Conservation (phyloP, 192 early-diverging fungal genomes). For the Thamnidium elegans region DNA sequence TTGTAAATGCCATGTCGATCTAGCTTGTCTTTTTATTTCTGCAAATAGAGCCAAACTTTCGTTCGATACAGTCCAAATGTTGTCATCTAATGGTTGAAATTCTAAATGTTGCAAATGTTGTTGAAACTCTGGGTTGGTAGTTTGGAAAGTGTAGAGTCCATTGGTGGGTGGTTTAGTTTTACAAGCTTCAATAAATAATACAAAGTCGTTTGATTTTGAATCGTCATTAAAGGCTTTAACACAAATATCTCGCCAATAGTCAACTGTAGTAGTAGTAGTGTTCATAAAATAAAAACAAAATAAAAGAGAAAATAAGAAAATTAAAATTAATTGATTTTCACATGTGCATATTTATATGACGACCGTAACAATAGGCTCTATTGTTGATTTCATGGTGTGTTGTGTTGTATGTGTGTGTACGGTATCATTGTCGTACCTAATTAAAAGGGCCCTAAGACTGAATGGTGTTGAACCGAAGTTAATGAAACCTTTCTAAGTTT, state of each 20-base stretch:
- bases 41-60: neutral
- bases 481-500: too few species aligned
- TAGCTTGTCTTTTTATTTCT: neutral
- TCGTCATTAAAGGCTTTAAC: neutral
- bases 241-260: constrained; percentile 4
- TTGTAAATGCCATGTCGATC: constrained; percentile 17
- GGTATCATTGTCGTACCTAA: too few species aligned
- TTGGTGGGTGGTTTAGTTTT: neutral
- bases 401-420: too few species aligned
- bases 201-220: neutral
- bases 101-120: neutral
- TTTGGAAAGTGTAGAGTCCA: neutral
- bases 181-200: neutral
- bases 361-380: too few species aligned
- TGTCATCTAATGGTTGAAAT: neutral
- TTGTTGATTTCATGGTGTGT: too few species aligned
- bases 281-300: too few species aligned
- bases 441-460: too few species aligned
- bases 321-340: too few species aligned
- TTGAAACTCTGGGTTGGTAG: neutral
- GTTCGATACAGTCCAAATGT: neutral
- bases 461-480: too few species aligned
- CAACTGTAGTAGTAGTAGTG: too few species aligned
- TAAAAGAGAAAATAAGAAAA: too few species aligned
- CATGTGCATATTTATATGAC: too few species aligned